Base-by-base conservation (phyloP, 257 asterid species). In the Catharanthus roseus region DNA sequence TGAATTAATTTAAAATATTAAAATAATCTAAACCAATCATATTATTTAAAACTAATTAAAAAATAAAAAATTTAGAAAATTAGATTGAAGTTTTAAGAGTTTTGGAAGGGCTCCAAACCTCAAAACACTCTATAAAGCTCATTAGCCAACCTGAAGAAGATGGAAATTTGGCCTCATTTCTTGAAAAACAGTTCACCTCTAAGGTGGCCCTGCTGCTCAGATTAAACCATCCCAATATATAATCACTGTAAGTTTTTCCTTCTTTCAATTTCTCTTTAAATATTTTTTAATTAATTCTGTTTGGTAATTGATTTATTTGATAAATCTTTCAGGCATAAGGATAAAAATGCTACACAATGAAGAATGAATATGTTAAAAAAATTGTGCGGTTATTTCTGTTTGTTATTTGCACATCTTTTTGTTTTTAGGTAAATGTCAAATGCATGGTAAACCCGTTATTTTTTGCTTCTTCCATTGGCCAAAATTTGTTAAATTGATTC, bases 121-220 rank as follows among this genome's bases (percentile, higher is more conserved):
- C n/a, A n/a, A n/a, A n/a, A n/a, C n/a, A n/a, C n/a, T n/a, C 97
- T 13, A 90, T 93, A 72, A 93, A 93, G 83, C 92, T 90, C 55
- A 84, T 93, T n/a, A 90, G 97, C 74, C 97, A 89, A 80, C 97
- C 97, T 71, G 90, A 90, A 71, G 97, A 93, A 71, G 98, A 93
- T 73, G 88, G 92, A n/a, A 92, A 91, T 5, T 82, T 93, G 80
- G 98, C 98, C 66, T 80, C 92, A 33, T 86, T 87, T n/a, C 75
- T 93, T 65, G 98, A 93, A 85, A 90, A 85, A 51, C 96, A 93
- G 86, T 93, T 93, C 67, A 82, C 88, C 15, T 90, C 97, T 1
- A 97, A 93, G 76, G 97, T 93, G 55, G 88, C 92, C 39, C 85
- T 93, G 58, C 78, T 93, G 84, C 87, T 93, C 72, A 80, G 96